Evolutionary conservation across 2,329 filamentous ascomycete genomes (phyloP), one percentile per base, ranked within the genome.

Genomic region (Chrysoporthe deuterocubensis): DNA sequence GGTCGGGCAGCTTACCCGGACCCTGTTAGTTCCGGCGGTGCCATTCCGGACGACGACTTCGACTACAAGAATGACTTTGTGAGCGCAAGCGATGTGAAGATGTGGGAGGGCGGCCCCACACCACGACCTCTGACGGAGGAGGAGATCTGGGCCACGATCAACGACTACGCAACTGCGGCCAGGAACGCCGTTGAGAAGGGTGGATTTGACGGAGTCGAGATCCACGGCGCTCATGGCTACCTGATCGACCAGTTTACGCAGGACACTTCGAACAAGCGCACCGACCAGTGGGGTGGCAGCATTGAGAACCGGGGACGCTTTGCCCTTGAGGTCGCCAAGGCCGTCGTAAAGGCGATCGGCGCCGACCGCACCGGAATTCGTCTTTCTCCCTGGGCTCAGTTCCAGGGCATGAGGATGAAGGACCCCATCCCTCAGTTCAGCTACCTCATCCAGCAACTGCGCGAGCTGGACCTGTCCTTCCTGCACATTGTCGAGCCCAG

Each of bases 171-270:
- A 1, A 82, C 81, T 0, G 84, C 85, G 0, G 82, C 84, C 0
- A 82, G 83, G 69, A 82, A 87, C 40, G 85, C 91, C 0, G 75
- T 92, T 3, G 76, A 87, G 16, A 67, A 64, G 61, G 83, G 84
- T 21, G 92, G 92, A 0, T 90, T 90, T 56, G 92, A 95, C 74
- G 89, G 88, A 9, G 87, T 94, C 66, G 90, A 93, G 72, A 76
- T 81, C 21, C 81, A 84, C 71, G 82, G 76, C 3, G 85, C 85
- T 2, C 87, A 89, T 70, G 86, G 88, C 0, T 91, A 90, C 71
- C 79, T 92, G 0, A 77, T 88, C n/a, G 87, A 89, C 65, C 87
- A 90, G 67, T 92, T 91, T 76, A 81, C 86, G 0, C 85, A 81
- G 26, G 79, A 82, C 14, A 80, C 80, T 2, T 79, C 80, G 65